Base-by-base conservation (phyloP, 148 eudicot genomes). In the Persicaria tinctoria region DNA sequence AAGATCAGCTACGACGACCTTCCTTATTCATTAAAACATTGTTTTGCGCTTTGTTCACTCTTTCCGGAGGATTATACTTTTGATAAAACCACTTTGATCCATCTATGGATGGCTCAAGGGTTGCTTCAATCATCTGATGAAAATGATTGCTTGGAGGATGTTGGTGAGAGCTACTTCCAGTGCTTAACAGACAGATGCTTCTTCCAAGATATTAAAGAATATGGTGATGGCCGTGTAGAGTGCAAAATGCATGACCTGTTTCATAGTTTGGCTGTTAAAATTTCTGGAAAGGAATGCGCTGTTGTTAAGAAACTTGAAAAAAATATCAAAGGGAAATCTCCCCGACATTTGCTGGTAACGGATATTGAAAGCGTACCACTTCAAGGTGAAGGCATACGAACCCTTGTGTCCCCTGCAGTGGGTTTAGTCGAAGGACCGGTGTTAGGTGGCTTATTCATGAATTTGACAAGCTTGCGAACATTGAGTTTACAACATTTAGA, bases 1-100 rank as follows among this genome's bases (percentile, higher is more conserved):
- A 82, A 66, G 53, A 46, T 85, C 49, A 83, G 80, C 73, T 86
- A 83, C 64, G 46, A 79, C n/a, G 48, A 83, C 49, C 76, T 78
- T 48, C n/a, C 51, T 0, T 8, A 51, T 3, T 32, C 32, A 4
- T 45, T 81, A 5, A 72, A 69, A 17, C 64, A 57, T 51, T 77
- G 83, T 64, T 70, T 81, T 23, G 41, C 4, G 7, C 78, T 46
- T 78, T 81, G 73, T 27, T 72, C 78, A 6, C 9, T 78, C 20
- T 81, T 78, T 63, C 80, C 78, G 4, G 71, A 54, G 27, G 69
- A 64, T 51, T 63, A 50, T 51, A 59, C 27, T 32, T 77, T 74
- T 13, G 44, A 51, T 8, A 81, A 75, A 60, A 68, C 60, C 54
- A 1, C 0, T 1, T 46, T 82, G 71, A 66, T 68, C 18, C 2